Evolutionary conservation across 345 rosid species (phyloP), one percentile per base, ranked within the genome.

Genomic region (Linum tenue): DNA sequence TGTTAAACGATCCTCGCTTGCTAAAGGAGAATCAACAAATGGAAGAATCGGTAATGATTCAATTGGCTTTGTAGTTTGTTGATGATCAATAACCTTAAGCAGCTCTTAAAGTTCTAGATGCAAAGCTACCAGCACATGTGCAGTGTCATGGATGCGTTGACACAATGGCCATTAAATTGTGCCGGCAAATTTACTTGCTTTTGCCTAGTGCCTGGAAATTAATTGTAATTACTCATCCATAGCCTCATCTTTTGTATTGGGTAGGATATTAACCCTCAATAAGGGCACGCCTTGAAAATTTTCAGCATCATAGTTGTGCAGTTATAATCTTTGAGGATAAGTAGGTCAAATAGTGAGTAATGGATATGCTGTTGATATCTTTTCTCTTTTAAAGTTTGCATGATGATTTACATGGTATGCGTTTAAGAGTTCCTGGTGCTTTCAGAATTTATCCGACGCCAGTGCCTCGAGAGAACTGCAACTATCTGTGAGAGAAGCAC

Each of bases 1-100:
- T 91, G 65, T 75, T 94, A 77, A 83, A 88, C 67, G 96, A 94
- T 81, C 97, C 97, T 72, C 96, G 91, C 56, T 91, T 94, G 68
- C 73, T 90, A 42, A 94, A 82, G 77, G 84, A 82, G 69, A 83
- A 85, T 60, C 14, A 55, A 65, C 53, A 70, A 16, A 70, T 61
- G 63, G 75, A 83, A 72, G 90, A 79, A 74, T 63, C 22, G 85
- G 90, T 84, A 83, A 79, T 41, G 14, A 16, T 66, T 39, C 64
- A 9, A 11, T 58, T 22, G 31, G 31, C 31, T 22, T 22, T 22
- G 31, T 22, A 22, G 31, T 22, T 22, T 22, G 7, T 60, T 15
- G n/a, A 8, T 53, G 74, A 37, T 15, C 37, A 48, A 36, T 9
- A 3, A 63, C n/a, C 6, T 64, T 50, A 15, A 38, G 7, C 36